These are phyloP conservation scores for Trichoderma koningiopsis DNA, from an alignment of 2,329 filamentous ascomycete genomes.

Conservation along the genomic window DNA sequence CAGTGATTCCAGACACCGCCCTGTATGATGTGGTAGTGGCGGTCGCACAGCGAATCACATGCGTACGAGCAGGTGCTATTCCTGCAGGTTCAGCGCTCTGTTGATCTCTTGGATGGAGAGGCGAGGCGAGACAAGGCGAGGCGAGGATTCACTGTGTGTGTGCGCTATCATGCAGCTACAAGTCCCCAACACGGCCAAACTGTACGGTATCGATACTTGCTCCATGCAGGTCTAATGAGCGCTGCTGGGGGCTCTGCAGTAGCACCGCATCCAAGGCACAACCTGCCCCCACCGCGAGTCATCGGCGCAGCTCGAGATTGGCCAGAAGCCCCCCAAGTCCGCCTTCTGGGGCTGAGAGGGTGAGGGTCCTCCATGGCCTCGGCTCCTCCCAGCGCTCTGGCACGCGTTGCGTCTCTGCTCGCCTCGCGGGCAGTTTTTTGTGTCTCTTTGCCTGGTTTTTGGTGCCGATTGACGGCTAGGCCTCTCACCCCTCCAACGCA, in stretches of 20 bases:
- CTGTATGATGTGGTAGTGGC: not conserved
- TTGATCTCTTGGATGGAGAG: not conserved
- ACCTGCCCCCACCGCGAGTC: not conserved
- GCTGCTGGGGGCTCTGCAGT: not conserved
- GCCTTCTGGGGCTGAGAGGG: conserved; percentile 19
- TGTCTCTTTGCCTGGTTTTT: not conserved
- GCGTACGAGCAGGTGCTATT: not conserved
- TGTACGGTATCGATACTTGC: too few relatives aligned
- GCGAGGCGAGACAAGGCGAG: not conserved
- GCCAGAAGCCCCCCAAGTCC: not conserved
- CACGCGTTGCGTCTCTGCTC: not conserved
- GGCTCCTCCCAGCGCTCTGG: conserved; percentile 22
- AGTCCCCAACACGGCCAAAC: too few relatives aligned
- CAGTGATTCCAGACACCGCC: not conserved
- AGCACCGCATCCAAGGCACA: not conserved
- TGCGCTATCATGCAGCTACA: not conserved
- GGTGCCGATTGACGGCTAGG: not conserved
- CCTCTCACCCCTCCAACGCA: not conserved
- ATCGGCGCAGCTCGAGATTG: conserved; percentile 3
- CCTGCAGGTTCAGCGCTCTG: not conserved
- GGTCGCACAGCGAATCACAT: not conserved
- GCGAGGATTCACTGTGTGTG: not conserved
- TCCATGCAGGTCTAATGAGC: not conserved
- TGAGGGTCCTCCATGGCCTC: conserved; percentile 8
- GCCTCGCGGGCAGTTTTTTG: conserved; percentile 2